Conservation (phyloP, 2,329 filamentous ascomycete species). For the Septoria linicola region DNA sequence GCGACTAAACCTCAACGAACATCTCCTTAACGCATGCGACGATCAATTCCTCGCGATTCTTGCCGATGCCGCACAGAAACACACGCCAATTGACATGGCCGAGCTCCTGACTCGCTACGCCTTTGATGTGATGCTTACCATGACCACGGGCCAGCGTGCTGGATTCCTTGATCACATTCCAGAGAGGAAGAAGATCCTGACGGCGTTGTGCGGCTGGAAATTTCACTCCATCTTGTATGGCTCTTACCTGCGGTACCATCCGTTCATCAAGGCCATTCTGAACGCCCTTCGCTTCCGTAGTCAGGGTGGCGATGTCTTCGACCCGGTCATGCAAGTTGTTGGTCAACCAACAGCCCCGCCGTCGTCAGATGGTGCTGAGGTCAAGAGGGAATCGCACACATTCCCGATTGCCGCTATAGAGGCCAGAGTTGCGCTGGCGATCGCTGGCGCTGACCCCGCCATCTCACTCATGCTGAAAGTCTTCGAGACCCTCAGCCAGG, state of each 20-base stretch:
- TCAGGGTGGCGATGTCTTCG: neutral
- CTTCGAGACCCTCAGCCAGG: constrained; percentile 20
- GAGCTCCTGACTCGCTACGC: constrained; percentile 24
- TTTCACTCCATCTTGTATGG: constrained; percentile 25
- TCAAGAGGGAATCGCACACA: neutral
- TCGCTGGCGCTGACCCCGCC: constrained; percentile 24
- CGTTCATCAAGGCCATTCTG: constrained; percentile 18
- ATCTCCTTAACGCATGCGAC: constrained; percentile 25
- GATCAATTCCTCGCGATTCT: constrained; percentile 16
- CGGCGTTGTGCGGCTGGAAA: constrained; percentile 22
- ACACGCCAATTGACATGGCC: constrained; percentile 17
- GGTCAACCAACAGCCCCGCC: neutral
- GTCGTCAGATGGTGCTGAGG: neutral
- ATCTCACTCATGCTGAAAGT: constrained; percentile 20
- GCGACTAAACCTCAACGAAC: constrained; percentile 21
- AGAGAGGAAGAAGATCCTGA: constrained; percentile 11
- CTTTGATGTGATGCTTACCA: constrained; percentile 28
- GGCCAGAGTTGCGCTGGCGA: constrained; percentile 20
- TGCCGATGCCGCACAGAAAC: constrained; percentile 1
- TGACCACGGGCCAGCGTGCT: constrained; percentile 24
- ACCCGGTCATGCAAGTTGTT: constrained; percentile 1
- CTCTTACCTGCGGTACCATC: constrained; percentile 29
- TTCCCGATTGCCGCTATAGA: constrained; percentile 10
- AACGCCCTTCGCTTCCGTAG: constrained; percentile 8
- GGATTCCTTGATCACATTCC: constrained; percentile 22